Evolutionary conservation across 2,329 filamentous ascomycete genomes (phyloP).

Genomic region (Xylariales sp.): DNA sequence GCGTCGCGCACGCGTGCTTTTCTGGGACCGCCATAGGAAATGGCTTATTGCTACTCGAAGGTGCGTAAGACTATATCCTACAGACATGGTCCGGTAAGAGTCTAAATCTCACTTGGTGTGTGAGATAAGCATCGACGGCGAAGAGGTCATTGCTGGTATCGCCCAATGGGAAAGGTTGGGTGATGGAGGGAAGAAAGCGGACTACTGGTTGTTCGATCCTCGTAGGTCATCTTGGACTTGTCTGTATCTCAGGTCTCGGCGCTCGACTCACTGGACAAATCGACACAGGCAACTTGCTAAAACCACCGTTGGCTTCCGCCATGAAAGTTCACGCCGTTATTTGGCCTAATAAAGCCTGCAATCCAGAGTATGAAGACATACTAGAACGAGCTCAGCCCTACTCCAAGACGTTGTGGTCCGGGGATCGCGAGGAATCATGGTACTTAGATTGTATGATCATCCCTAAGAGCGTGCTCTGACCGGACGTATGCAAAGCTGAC

Average conservation of each 20-base stretch:
- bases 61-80: no score
- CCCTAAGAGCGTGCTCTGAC: no score
- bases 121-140: conserved; percentile 7
- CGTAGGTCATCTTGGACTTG: no score
- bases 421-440: conserved; percentile 29
- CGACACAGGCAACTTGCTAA: conserved; percentile 15
- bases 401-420: conserved; percentile 22
- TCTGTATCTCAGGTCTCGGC: no score
- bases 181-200: conserved; percentile 13
- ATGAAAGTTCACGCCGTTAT: conserved; percentile 11
- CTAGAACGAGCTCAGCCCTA: conserved; percentile 18
- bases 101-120: no score
- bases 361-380: conserved; percentile 15
- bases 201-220: conserved; percentile 15
- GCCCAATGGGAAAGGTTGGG: conserved; percentile 21
- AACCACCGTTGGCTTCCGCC: conserved; percentile 10
- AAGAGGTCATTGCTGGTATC: conserved; percentile 17
- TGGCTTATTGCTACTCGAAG: conserved; percentile 26
- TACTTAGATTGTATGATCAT: no score
- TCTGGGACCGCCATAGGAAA: conserved; percentile 23
- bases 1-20: conserved; percentile 20
- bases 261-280: no score
- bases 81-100: no score
- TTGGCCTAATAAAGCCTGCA: conserved; percentile 19
- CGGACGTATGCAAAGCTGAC: no score